Base-by-base conservation (phyloP, 2,329 filamentous ascomycete species). In the Aspergillus tubingensis region DNA sequence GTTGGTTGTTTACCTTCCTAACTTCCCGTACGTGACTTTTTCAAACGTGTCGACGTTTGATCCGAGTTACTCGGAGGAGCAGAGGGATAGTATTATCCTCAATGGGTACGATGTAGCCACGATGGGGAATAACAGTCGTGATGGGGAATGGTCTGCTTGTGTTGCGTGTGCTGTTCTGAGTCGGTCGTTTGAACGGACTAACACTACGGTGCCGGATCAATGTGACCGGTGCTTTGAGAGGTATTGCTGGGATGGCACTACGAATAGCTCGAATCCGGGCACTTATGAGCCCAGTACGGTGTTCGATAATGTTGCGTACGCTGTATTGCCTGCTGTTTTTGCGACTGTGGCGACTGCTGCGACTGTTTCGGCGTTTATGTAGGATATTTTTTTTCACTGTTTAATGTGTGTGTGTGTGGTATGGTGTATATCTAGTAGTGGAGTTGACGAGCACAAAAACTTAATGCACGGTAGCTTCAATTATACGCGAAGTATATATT, bases 181-280 rank as follows among this genome's bases (percentile, higher is more conserved):
- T 58, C 85, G 92, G 62, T 91, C 88, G 69, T 84, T 93, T 65
- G 80, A 85, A 58, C 84, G 91, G 54, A 92, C 90, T 1, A 80
- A 82, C 21, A 88, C 88, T 0, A 62, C 78, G 0, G 82, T 92
- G 0, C 92, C 92, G 0, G 80, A 82, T 0, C 85, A 83, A 3
- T 97, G 93, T 79, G 79, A 76, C 43, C 67, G 82, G 58, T 97
- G 93, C 79, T 96, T 96, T 75, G 65, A 81, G n/a, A 76, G 80
- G 23, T 96, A 96, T 79, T 97, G 93, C 83, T 97, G 93, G 93
- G 86, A 96, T 74, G 94, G 94, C 23, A 90, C 85, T 1, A 58
- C 78, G 3, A 76, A 83, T 39, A 74, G 69, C 50, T 77, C 76
- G 0, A 66, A 65, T 13, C 69, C 73, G 1, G 67, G 69, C 3